phyloP scores from a whole-genome alignment of 2,329 filamentous ascomycete species.

The Torrubiellomyces zombiae region DNA sequence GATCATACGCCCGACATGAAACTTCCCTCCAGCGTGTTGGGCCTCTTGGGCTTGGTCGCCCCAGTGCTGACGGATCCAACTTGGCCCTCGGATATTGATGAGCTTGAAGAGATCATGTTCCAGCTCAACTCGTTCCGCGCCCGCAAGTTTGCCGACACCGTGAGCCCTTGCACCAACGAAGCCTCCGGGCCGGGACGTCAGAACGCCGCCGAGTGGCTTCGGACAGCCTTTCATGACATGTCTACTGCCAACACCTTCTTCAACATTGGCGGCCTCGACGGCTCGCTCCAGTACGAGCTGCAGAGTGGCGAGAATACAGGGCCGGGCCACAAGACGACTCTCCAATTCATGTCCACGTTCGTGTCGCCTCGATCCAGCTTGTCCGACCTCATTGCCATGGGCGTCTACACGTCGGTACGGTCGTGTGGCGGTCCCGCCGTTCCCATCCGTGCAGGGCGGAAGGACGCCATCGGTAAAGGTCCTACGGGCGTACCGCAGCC shows the following conservation, averaged over 20 bases:
- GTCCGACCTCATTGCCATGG: slow-evolving; percentile 40
- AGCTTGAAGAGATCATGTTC: slow-evolving; percentile 48
- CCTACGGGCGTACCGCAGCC: slow-evolving; percentile 37
- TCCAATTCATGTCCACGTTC: slow-evolving; percentile 36
- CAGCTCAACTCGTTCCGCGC: slow-evolving; percentile 37
- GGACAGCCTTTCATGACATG: slow-evolving; percentile 46
- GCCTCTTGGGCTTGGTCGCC: slow-evolving; percentile 19
- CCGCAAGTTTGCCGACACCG: slow-evolving; percentile 36
- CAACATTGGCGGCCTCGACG: slow-evolving; percentile 38
- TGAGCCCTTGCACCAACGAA: slow-evolving; percentile 39
- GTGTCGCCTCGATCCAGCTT: slow-evolving; percentile 33
- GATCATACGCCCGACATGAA: slow-evolving; percentile 7
- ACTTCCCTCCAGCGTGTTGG: slow-evolving; percentile 11
- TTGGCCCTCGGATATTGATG: slow-evolving; percentile 43
- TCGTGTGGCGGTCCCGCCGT: slow-evolving; percentile 41
- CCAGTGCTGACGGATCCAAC: slow-evolving; percentile 30
- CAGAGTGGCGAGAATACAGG: slow-evolving; percentile 38
- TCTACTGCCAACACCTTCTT: slow-evolving; percentile 32
- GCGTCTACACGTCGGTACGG: slow-evolving; percentile 39
- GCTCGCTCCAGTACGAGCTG: slow-evolving; percentile 42
- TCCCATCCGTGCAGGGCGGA: slow-evolving; percentile 33
- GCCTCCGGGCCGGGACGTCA: slow-evolving; percentile 35
- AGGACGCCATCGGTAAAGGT: slow-evolving; percentile 33
- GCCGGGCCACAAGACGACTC: slow-evolving; percentile 33
- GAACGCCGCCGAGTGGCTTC: slow-evolving; percentile 44